Base-by-base conservation (phyloP, 2,329 filamentous ascomycete species). In the Simplicillium sp. region DNA sequence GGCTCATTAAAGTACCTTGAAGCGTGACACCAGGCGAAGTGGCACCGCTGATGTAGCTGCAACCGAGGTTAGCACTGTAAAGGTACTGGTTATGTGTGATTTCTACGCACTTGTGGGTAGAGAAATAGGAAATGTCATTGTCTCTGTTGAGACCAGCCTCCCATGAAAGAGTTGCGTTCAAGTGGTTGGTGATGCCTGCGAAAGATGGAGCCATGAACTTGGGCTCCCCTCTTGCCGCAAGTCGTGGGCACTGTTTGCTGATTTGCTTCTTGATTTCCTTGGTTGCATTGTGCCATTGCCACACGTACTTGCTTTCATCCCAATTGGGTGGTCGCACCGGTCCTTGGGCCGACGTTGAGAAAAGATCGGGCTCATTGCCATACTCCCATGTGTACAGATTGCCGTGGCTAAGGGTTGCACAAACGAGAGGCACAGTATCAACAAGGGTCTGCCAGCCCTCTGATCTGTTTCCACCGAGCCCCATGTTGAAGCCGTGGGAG, bases 1-100 rank as follows among this genome's bases (percentile, higher is more conserved):
- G 77, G 59, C 82, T 82, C 70, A 82, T 72, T 3, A 83, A 63
- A 0, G 77, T 81, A 14, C 66, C 66, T 52, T 76, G 72, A 0
- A 82, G 67, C 0, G 77, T 82, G 2, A 82, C 73, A 12, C 77
- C 77, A 0, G 70, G 74, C n/a, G 66, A 61, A 2, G 65, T 66
- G 31, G 77, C 75, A 39, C 75, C 75, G 41, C 67, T 71, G 48
- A 82, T 81, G 55, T 82, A 82, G 59, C 75, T 80, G 44, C 36
- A 11, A 17, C 1, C 17, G 15, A 29, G 40, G 49, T 39, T 47
- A 44, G 18, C 25, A 5, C 17, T 25, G n/a, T n/a, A n/a, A n/a
- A n/a, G n/a, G n/a, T n/a, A n/a, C n/a, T n/a, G n/a, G n/a, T n/a
- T n/a, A n/a, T n/a, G n/a, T n/a, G n/a, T n/a, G n/a, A n/a, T n/a